phyloP scores from a whole-genome alignment of 1,284 basidiomycete species.

The Tausonia pullulans region DNA sequence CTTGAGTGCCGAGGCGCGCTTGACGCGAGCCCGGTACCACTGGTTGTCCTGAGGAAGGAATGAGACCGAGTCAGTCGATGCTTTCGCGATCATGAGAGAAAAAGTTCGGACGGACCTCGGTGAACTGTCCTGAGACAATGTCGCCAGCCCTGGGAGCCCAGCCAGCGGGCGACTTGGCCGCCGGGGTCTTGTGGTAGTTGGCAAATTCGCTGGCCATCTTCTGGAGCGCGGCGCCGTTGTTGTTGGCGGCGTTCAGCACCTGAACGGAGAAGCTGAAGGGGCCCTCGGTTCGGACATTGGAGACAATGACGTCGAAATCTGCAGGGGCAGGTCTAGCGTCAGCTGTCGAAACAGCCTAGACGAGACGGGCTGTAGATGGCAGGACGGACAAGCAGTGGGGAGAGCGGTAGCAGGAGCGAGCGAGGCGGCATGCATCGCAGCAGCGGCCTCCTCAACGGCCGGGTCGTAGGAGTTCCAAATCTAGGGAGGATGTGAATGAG shows the following conservation, averaged over 20 bases:
- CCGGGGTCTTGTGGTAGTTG: slow-evolving; percentile 59
- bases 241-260: slow-evolving; percentile 58
- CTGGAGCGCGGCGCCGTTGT: slow-evolving; percentile 78
- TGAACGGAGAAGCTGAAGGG: slow-evolving; percentile 85
- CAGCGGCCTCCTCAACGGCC: slow-evolving; percentile 43
- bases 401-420: slow-evolving; percentile 44
- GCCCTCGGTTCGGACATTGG: slow-evolving; percentile 67
- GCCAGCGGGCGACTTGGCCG: slow-evolving; percentile 43
- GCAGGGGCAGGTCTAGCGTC: neutral
- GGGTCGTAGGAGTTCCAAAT: slow-evolving; percentile 72
- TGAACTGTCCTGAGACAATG: slow-evolving; percentile 61
- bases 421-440: slow-evolving; percentile 41
- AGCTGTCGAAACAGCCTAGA: neutral
- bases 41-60: slow-evolving; percentile 67
- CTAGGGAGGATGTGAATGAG: slow-evolving; percentile 36
- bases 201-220: slow-evolving; percentile 90
- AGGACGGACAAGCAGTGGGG: neutral
- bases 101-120: slow-evolving; percentile 16
- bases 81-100: neutral
- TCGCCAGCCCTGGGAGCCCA: slow-evolving; percentile 75
- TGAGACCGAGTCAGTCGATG: slow-evolving; percentile 18
- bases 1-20: slow-evolving; percentile 65
- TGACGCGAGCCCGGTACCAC: slow-evolving; percentile 89
- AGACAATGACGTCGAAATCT: slow-evolving; percentile 70
- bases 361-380: neutral